phyloP scores from a whole-genome alignment of 1,284 basidiomycete species.

The Leccinum glutinopallens region DNA sequence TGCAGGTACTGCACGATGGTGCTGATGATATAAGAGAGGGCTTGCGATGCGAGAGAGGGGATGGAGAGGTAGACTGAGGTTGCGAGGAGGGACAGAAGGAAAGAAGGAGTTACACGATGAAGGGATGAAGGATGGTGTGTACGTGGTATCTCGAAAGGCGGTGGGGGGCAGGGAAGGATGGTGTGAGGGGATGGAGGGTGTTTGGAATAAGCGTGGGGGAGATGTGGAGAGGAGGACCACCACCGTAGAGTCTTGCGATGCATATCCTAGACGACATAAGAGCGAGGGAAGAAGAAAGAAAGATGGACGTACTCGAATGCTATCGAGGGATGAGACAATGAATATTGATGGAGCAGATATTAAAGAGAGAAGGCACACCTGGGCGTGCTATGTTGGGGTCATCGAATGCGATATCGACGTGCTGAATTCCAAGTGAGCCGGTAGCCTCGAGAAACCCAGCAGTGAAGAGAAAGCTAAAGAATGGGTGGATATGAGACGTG shows the following conservation, averaged over 20 bases:
- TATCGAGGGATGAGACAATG: constrained; percentile 31
- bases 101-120: constrained; percentile 64
- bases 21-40: constrained; percentile 69
- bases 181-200: constrained; percentile 66
- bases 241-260: constrained; percentile 82
- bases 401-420: constrained; percentile 74
- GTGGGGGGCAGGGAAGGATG: constrained; percentile 50
- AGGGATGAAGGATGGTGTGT: constrained; percentile 55
- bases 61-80: constrained; percentile 88
- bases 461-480: constrained; percentile 84
- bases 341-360: constrained; percentile 5
- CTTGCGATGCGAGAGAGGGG: constrained; percentile 74
- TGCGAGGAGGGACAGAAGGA: constrained; percentile 85
- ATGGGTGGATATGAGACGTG: constrained; percentile 35
- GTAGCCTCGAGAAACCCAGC: constrained; percentile 75
- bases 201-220: constrained; percentile 67
- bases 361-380: constrained; percentile 46
- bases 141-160: constrained; percentile 40
- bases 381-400: constrained; percentile 86
- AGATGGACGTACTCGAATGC: constrained; percentile 61
- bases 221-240: constrained; percentile 76
- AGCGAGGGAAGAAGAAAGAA: neutral
- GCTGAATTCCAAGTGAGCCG: constrained; percentile 39
- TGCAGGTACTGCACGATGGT: constrained; percentile 78
- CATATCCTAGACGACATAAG: constrained; percentile 61